Percentiles rank a stretch among this genome's conserved stretches.
These are phyloP conservation scores for Cryptococcus wingfieldii DNA, from an alignment of 1,284 basidiomycete genomes.

Conservation along the genomic window DNA sequence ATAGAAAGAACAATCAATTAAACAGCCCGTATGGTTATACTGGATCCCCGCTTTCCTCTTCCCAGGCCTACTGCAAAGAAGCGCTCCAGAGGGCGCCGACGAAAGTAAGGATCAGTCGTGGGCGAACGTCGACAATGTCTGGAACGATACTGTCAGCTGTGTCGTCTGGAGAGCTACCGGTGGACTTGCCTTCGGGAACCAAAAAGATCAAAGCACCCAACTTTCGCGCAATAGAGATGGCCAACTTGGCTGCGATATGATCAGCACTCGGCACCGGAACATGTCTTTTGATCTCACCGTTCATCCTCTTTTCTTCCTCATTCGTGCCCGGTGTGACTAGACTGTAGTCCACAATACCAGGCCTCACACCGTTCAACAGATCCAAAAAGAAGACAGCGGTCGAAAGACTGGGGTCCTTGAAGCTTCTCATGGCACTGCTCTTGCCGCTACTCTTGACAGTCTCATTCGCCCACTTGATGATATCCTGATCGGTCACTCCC, in stretches of 20 bases:
- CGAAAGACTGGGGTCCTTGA: constrained; percentile 88
- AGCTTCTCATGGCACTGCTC: constrained; percentile 69
- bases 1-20: neutral
- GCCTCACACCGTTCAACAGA: constrained; percentile 81
- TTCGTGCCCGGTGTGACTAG: constrained; percentile 66
- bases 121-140: constrained; percentile 79
- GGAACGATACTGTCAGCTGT: neutral
- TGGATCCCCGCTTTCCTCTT: too few relatives aligned
- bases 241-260: constrained; percentile 70
- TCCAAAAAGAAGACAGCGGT: constrained; percentile 93
- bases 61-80: constrained; percentile 18
- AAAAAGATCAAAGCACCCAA: constrained; percentile 95
- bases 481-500: constrained; percentile 86
- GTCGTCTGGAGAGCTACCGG: neutral
- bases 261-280: neutral
- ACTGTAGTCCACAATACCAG: constrained; percentile 90
- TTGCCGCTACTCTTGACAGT: constrained; percentile 74
- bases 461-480: constrained; percentile 93
- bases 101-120: constrained; percentile 63
- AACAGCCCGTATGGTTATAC: too few relatives aligned
- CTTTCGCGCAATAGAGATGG: constrained; percentile 96
- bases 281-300: constrained; percentile 58
- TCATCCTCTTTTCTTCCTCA: constrained; percentile 87
- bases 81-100: constrained; percentile 51
- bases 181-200: constrained; percentile 70